Conservation (phyloP, 2,329 filamentous ascomycete genomes). For the Achaetomium macrosporum region DNA sequence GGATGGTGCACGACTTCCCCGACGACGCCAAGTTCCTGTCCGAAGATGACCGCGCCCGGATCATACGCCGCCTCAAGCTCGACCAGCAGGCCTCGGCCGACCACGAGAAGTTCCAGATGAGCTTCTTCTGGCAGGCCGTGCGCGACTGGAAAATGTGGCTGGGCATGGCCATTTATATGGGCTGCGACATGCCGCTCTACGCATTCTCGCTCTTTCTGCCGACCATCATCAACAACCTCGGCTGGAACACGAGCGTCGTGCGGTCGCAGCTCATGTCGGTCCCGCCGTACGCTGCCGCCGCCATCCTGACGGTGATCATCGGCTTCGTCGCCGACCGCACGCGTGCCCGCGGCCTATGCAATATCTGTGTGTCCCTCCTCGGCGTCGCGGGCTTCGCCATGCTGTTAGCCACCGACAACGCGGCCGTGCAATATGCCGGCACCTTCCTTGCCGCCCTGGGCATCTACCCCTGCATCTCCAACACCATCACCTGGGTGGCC, state of each 20-base stretch:
- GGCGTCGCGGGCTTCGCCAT: slow-evolving; percentile 75
- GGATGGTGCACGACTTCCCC: slow-evolving; percentile 73
- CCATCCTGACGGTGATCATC: slow-evolving; percentile 60
- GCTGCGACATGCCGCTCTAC: slow-evolving; percentile 45
- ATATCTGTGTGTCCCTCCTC: slow-evolving; percentile 63
- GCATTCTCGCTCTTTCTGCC: slow-evolving; percentile 52
- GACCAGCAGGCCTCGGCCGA: slow-evolving; percentile 64
- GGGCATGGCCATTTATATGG: slow-evolving; percentile 44
- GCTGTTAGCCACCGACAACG: slow-evolving; percentile 59
- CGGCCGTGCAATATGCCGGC: slow-evolving; percentile 72
- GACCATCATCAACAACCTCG: slow-evolving; percentile 45
- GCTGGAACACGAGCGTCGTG: slow-evolving; percentile 42
- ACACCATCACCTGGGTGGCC: slow-evolving; percentile 80
- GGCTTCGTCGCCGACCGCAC: slow-evolving; percentile 75
- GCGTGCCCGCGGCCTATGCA: slow-evolving; percentile 68
- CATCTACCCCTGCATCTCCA: slow-evolving; percentile 81
- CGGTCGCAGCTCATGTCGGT: slow-evolving; percentile 67
- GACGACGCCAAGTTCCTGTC: slow-evolving; percentile 66
- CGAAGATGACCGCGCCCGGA: slow-evolving; percentile 58
- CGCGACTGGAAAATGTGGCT: slow-evolving; percentile 70
- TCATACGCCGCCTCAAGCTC: slow-evolving; percentile 59
- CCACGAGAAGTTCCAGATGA: slow-evolving; percentile 65
- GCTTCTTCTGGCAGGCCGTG: slow-evolving; percentile 63
- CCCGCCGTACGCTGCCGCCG: slow-evolving; percentile 68
- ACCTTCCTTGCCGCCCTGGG: slow-evolving; percentile 80